Conservation (phyloP, 148 eudicot genomes). For the Linanthus parryae region DNA sequence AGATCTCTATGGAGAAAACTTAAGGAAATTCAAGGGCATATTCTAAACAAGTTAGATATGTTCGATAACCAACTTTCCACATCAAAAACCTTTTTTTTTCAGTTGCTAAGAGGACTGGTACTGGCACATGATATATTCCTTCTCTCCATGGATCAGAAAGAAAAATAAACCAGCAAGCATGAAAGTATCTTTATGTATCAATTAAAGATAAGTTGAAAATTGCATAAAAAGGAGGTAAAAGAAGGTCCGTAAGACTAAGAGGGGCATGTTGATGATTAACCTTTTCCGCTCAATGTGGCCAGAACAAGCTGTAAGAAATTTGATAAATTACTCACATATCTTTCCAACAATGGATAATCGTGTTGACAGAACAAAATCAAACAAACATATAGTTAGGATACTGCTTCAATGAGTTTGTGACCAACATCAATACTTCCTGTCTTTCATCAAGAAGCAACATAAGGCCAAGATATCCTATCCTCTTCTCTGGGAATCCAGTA, state of each 20-base stretch:
- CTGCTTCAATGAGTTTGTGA: constrained; percentile 97
- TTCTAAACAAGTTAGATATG: not conserved
- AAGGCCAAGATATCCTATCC: constrained; percentile 95
- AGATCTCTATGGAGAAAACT: constrained; percentile 68
- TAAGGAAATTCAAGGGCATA: constrained; percentile 29
- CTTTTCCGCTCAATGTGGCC: not conserved
- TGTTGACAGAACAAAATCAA: not conserved
- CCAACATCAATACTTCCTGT: constrained; percentile 98
- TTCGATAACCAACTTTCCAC: too few species aligned
- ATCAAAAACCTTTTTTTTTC: too few species aligned
- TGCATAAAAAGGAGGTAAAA: too few species aligned
- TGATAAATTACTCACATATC: not conserved
- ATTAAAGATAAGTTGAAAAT: too few species aligned
- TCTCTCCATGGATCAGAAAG: too few species aligned
- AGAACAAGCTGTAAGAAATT: too few species aligned
- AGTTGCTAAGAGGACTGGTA: too few species aligned
- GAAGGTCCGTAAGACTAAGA: too few species aligned
- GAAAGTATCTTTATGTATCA: too few species aligned
- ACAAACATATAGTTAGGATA: constrained; percentile 41
- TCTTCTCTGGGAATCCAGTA: constrained; percentile 95
- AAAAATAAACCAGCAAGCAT: too few species aligned
- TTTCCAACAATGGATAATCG: not conserved
- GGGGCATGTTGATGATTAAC: not conserved
- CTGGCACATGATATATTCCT: too few species aligned
- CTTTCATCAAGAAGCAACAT: constrained; percentile 99